These are phyloP conservation scores for Hericium rajendrae DNA, from an alignment of 768 basidiomycete genomes.

Conservation along the genomic window DNA sequence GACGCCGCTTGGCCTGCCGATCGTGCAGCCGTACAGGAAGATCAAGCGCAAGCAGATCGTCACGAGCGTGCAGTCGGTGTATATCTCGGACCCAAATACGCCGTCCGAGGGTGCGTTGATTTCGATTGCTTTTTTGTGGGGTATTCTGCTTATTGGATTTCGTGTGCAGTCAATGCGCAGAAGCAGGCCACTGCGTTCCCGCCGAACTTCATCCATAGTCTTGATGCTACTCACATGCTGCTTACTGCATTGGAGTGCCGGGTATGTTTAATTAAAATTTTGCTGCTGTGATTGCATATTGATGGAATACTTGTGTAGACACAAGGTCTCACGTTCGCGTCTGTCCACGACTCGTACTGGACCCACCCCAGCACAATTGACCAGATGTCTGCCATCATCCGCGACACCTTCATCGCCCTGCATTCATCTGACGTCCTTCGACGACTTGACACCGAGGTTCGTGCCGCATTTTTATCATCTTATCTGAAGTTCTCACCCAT, in stretches of 20 bases:
- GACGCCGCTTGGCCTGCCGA: constrained; percentile 87
- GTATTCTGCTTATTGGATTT: background rate
- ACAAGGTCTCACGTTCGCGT: constrained; percentile 74
- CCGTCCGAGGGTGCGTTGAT: constrained; percentile 48
- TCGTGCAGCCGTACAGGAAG: constrained; percentile 94
- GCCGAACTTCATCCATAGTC: constrained; percentile 95
- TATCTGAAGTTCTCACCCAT: background rate
- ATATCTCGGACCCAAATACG: constrained; percentile 76
- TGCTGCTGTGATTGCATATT: background rate
- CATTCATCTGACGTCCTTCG: constrained; percentile 81
- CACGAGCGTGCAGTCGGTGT: constrained; percentile 81
- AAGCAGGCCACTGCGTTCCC: constrained; percentile 98
- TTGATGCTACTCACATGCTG: constrained; percentile 99
- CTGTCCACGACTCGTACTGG: constrained; percentile 99
- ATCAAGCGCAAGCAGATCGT: constrained; percentile 69
- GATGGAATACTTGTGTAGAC: constrained; percentile 33
- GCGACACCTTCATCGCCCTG: constrained; percentile 87
- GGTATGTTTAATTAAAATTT: constrained; percentile 32
- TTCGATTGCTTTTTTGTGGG: background rate
- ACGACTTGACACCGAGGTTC: constrained; percentile 68
- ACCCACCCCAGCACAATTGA: constrained; percentile 86
- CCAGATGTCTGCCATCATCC: constrained; percentile 80
- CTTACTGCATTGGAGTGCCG: constrained; percentile 85
- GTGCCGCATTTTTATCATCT: constrained; percentile 3
- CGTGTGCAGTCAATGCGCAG: constrained; percentile 50